Evolutionary conservation across 371 early-diverging fungal genomes (phyloP), one percentile per base, ranked within the genome.

Genomic region (Lichtheimia corymbifera): DNA sequence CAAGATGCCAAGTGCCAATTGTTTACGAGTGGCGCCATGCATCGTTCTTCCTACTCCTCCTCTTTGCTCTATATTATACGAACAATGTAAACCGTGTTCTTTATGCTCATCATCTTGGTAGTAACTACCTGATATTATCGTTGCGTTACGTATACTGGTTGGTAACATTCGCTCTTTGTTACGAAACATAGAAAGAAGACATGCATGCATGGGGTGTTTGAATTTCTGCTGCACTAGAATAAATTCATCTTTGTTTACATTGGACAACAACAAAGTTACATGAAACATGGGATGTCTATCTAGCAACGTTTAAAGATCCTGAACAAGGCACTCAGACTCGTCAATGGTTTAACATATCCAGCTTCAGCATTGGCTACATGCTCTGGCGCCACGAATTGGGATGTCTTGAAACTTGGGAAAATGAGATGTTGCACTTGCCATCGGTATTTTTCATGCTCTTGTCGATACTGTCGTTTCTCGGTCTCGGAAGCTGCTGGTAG

Each of bases 241-340:
- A 35, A 35, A 35, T 35, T 11, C 35, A 35, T 11, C 35, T 35
- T 35, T 35, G 35, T 35, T 35, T 35, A 35, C 11, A 35, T 35
- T 35, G 35, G 11, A 35, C 35, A 35, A 35, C 11, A 35, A 35
- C 35, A 35, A 35, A 35, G 6, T 35, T 4, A 35, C 35, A 35
- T 35, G 9, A 35, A 35, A 11, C 35, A 35, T 35, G 35, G 35
- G n/a, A n/a, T 49, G 5, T 22, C 40, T 9, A 42, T 53, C 72
- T 65, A 94, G 66, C 94, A 94, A 50, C 97, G 70, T 70, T 97
- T 96, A 84, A 97, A 97, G 20, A 96, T 89, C 44, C 87, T 90
- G 77, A 97, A 97, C 27, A 97, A 76, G 62, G 96, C 95, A n/a
- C 90, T 85, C 57, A 94, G 74, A 66, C 91, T 85, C 0, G 92